These are phyloP conservation scores for Apiotrichum veenhuisii DNA, from an alignment of 1,284 basidiomycete species.

Conservation along the genomic window DNA sequence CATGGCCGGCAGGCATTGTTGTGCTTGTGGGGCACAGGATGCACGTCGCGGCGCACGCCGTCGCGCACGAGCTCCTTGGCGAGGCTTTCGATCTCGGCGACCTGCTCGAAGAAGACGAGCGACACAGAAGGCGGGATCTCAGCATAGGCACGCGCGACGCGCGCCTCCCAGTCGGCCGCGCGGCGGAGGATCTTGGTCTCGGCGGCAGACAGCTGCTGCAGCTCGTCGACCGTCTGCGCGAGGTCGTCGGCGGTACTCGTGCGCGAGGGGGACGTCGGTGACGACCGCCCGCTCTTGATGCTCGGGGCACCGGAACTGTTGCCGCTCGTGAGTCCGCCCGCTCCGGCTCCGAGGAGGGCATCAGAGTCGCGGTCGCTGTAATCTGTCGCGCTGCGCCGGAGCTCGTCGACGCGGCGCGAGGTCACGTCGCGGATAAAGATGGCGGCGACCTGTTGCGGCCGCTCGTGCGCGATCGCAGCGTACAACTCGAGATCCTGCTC, in stretches of 20 bases:
- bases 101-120: conserved; percentile 34
- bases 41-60: not conserved
- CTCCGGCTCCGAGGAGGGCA: not conserved
- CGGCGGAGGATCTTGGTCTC: conserved; percentile 38
- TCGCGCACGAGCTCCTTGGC: conserved; percentile 9
- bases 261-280: not conserved
- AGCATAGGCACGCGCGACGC: conserved; percentile 21
- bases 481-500: conserved; percentile 88
- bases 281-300: not conserved
- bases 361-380: not conserved
- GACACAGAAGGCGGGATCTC: conserved; percentile 19
- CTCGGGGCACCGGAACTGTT: not conserved
- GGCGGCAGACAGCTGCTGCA: conserved; percentile 25
- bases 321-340: not conserved
- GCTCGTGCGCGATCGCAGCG: conserved; percentile 62
- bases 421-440: conserved; percentile 75
- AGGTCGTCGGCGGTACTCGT: conserved; percentile 4
- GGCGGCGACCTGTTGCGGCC: conserved; percentile 57
- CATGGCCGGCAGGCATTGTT: too few species aligned
- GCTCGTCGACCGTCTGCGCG: conserved; percentile 20
- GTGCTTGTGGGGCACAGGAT: too few species aligned
- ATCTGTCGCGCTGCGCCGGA: conserved; percentile 1
- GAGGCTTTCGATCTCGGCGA: conserved; percentile 28
- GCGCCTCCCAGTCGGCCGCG: conserved; percentile 33
- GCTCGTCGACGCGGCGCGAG: conserved; percentile 23